phyloP scores from a whole-genome alignment of 371 early-diverging fungal genomes.

The Actinomucor elegans region DNA sequence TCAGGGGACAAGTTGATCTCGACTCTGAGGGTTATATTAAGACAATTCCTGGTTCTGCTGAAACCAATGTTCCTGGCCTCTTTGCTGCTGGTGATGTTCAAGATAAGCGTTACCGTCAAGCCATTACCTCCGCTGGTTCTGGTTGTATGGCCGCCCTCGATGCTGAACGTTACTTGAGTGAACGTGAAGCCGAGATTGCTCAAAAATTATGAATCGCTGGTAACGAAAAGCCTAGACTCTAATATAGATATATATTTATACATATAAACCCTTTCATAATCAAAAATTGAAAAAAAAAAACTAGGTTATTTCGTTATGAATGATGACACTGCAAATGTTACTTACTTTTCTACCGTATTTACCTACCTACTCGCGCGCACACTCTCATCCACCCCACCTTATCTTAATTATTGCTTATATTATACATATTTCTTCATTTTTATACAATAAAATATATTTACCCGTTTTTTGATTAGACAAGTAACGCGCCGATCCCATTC shows the following conservation, averaged over 20 bases:
- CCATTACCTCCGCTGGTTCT: conserved; percentile 68
- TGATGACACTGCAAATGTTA: no score
- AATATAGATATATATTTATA: not conserved
- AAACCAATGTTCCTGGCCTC: conserved; percentile 88
- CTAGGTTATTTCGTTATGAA: no score
- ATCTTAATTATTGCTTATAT: no score
- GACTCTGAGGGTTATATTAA: conserved; percentile 92
- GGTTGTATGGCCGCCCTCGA: conserved; percentile 98
- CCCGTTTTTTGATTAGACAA: no score
- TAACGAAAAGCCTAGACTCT: conserved; percentile 15
- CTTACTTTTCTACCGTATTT: no score
- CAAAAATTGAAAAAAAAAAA: no score
- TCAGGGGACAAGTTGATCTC: conserved; percentile 73
- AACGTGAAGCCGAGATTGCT: conserved; percentile 23
- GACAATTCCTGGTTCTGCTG: conserved; percentile 77
- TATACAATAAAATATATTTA: no score
- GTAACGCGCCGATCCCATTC: no score
- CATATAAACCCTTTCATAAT: no score
- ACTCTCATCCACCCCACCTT: no score
- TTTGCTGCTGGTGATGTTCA: conserved; percentile 99
- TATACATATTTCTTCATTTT: no score
- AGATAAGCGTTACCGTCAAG: conserved; percentile 92
- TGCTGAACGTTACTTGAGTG: conserved; percentile 78
- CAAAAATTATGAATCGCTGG: conserved; percentile 4
- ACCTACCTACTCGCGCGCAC: no score